Base-by-base conservation (phyloP, 1,284 basidiomycete genomes). In the Ceratobasidium sp. region DNA sequence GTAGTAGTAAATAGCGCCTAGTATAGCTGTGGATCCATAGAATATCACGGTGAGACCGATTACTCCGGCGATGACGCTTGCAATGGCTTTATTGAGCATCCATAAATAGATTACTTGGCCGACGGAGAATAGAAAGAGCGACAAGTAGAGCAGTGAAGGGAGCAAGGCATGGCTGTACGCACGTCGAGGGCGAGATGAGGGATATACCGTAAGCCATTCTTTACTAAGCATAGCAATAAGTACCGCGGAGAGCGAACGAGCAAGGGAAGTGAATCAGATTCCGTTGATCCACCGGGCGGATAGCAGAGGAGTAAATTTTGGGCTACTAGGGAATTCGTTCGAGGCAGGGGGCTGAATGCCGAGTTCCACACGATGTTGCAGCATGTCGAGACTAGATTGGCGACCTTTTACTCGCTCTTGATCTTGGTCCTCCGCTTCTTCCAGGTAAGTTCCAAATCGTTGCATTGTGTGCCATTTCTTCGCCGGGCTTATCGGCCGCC, bases 261-360 rank as follows among this genome's bases (percentile, higher is more conserved):
- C 56, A 25, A 73, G 70, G 9, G 70, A 73, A 5, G 57, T 51
- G 61, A 64, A 75, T 62, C 71, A 75, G 25, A 75, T 37, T 1
- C 37, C 29, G 46, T 75, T 75, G 29, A 75, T 61, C 51, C 59
- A 46, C 13, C 32, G 54, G 22, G 70, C 57, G 40, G 32, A 61
- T 1, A 29, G 3, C 13, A 54, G 11, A 19, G 32, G 40, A 37
- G 9, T 66, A 29, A 62, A 57, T 2, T 0, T 1, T 22, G 52
- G 52, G 7, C 11, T n/a, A 40, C 19, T 25, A 6, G 19, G 19
- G 1, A 22, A 13, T 29, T 11, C 29, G 25, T 54, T 17, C 9
- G 32, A 19, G 6, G 34, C 19, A 1, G 34, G 15, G 22, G 61
- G 17, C 13, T 32, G 37, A 9, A 64, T 15, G 5, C 61, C 61